Base-by-base conservation (phyloP, 78 protist species). In the Creolimax fragrantissima region DNA sequence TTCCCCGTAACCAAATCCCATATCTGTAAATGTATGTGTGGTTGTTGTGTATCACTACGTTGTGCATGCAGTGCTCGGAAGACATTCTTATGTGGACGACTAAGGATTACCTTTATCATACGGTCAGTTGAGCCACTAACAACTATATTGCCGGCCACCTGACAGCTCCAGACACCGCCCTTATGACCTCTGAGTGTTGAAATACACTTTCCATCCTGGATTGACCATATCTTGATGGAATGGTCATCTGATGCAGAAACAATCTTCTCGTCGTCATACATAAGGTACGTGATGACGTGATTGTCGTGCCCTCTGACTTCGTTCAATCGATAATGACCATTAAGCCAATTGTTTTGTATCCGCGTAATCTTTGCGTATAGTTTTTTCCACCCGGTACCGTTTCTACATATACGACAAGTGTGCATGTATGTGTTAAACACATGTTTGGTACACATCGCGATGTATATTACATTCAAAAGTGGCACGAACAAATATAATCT, bases 91-190 rank as follows among this genome's bases (percentile, higher is more conserved):
- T 17, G 39, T 58, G 74, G 11, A 17, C 17, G 39, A 32, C 74
- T 58, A 17, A 17, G 39, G 35, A 17, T 81, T 41, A 91, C 89
- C 67, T 35, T 74, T 17, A 91, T 17, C 35, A 84, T 37, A 35
- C 41, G 5, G 41, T 91, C 93, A 17, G 89, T 81, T 3, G 90
- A 83, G 3, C 93, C 93, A 35, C 45, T 74, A 6, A 91, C 93
- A 6, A 91, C 35, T 24, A 5, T 44, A 43, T 67, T 0, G 17
- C 89, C 93, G 35, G 24, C 41, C 11, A 39, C 5, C 32, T 91
- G 89, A 5, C 88, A 81, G 32, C 89, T 11, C 93, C 93, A 91
- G 43, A 91, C 93, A 11, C 93, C 93, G 83, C 93, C 93, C 5
- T 32, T 91, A 81, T 91, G 93, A 6, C 93, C 93, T 6, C 5